Evolutionary conservation across 1,284 basidiomycete genomes (phyloP).

Genomic region (Porogramme epimiltina): DNA sequence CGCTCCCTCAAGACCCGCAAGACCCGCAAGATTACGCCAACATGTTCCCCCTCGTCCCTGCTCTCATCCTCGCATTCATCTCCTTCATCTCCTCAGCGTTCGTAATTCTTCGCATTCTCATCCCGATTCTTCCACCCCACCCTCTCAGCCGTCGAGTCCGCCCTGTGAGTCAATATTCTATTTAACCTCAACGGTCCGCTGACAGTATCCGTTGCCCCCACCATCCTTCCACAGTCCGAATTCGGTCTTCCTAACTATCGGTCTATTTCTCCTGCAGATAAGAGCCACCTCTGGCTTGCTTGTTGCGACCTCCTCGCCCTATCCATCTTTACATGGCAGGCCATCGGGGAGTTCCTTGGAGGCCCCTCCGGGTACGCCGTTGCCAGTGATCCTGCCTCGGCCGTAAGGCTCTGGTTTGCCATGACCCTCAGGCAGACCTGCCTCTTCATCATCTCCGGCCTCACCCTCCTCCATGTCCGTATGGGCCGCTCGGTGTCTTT

Average conservation of each 20-base stretch:
- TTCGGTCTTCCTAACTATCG: slow-evolving; percentile 70
- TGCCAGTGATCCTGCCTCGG: slow-evolving; percentile 49
- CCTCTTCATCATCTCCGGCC: slow-evolving; percentile 55
- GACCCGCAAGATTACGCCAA: slow-evolving; percentile 25
- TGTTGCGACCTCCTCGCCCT: slow-evolving; percentile 62
- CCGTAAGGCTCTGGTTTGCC: slow-evolving; percentile 62
- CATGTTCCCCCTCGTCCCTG: slow-evolving; percentile 68
- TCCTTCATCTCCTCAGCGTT: slow-evolving; percentile 72
- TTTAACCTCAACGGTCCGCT: slow-evolving; percentile 20
- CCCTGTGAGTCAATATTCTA: slow-evolving; percentile 48
- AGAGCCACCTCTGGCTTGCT: slow-evolving; percentile 72
- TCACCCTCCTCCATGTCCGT: slow-evolving; percentile 70
- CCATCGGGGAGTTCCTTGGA: slow-evolving; percentile 50
- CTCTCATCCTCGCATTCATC: slow-evolving; percentile 64
- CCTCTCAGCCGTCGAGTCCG: slow-evolving; percentile 69
- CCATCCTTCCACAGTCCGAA: slow-evolving; percentile 50
- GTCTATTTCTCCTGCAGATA: slow-evolving; percentile 63
- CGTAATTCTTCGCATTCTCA: slow-evolving; percentile 68
- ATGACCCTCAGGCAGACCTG: slow-evolving; percentile 66
- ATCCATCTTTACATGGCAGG: slow-evolving; percentile 65
- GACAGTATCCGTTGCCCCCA: too few species aligned
- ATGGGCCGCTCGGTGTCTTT: slow-evolving; percentile 68
- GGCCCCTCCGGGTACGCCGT: slow-evolving; percentile 43
- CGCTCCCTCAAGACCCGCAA: slow-evolving; percentile 32
- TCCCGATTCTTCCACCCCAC: slow-evolving; percentile 70